These are phyloP conservation scores for Sodiomyces alkalinus DNA, from an alignment of 2,329 filamentous ascomycete genomes.

Conservation along the genomic window DNA sequence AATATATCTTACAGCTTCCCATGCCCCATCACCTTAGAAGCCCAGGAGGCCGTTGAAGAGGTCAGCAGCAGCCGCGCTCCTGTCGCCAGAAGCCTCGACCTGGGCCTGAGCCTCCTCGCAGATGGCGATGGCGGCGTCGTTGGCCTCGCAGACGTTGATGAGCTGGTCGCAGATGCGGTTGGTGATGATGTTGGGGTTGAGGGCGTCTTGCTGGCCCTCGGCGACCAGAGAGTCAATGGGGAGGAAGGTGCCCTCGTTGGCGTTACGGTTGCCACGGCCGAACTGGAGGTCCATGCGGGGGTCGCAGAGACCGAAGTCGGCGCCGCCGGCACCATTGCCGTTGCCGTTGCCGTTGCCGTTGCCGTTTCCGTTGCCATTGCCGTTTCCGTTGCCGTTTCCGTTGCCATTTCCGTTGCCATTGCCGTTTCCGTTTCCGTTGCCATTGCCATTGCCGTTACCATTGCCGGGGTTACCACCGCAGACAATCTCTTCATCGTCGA, in stretches of 20 bases:
- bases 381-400: slow-evolving; percentile 15
- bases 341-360: slow-evolving; percentile 10
- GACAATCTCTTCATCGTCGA: slow-evolving; percentile 4
- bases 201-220: slow-evolving; percentile 39
- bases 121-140: slow-evolving; percentile 32
- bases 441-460: slow-evolving; percentile 2
- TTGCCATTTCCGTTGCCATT: slow-evolving; percentile 11
- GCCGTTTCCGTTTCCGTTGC: slow-evolving; percentile 1
- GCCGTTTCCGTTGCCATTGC: slow-evolving; percentile 10
- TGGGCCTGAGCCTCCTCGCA: slow-evolving; percentile 32
- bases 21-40: too few relatives aligned
- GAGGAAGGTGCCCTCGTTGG: slow-evolving; percentile 42
- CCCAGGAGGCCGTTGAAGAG: slow-evolving; percentile 28
- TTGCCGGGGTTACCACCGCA: slow-evolving; percentile 6
- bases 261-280: slow-evolving; percentile 32
- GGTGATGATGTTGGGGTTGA: slow-evolving; percentile 50
- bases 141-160: slow-evolving; percentile 43
- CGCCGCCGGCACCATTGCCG: slow-evolving; percentile 13
- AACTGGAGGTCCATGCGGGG: slow-evolving; percentile 41
- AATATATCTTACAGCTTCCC: too few relatives aligned
- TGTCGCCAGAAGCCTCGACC: slow-evolving; percentile 32
- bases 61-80: slow-evolving; percentile 30
- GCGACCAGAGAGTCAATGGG: slow-evolving; percentile 38
- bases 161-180: slow-evolving; percentile 47
- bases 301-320: slow-evolving; percentile 32